A percentile compares a stretch with the other conserved stretches of the same genome.
Conservation (phyloP, 192 early-diverging fungal species). For the Phycomyces blakesleeanus region DNA sequence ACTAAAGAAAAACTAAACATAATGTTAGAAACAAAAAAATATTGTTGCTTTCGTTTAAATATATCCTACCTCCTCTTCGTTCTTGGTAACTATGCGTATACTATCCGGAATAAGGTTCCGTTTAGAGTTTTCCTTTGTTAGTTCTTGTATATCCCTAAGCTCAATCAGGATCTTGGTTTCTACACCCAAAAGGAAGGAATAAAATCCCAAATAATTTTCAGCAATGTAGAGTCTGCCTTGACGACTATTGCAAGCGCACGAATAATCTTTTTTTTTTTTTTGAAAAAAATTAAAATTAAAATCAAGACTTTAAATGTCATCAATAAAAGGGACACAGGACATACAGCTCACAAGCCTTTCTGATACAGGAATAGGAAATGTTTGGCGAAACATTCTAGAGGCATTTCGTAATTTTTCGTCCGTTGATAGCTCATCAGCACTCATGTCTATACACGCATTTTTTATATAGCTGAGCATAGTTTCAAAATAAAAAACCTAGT, state of each 20-base stretch:
- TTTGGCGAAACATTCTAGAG: slow-evolving; percentile 82
- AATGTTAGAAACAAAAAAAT: background rate
- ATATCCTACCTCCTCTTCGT: slow-evolving; percentile 70
- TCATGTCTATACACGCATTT: slow-evolving; percentile 58
- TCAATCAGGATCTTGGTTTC: slow-evolving; percentile 92
- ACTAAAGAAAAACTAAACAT: background rate
- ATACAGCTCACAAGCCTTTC: slow-evolving; percentile 90
- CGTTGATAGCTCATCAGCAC: slow-evolving; percentile 72
- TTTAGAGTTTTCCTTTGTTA: slow-evolving; percentile 86
- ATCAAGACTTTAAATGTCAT: too few relatives aligned
- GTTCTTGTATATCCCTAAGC: slow-evolving; percentile 87
- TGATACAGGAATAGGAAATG: slow-evolving; percentile 72
- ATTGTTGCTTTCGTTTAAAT: background rate
- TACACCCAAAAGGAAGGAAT: slow-evolving; percentile 88
- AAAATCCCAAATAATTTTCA: slow-evolving; percentile 92
- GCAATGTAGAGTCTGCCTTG: slow-evolving; percentile 99
- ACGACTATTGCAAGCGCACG: slow-evolving; percentile 78
- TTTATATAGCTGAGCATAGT: background rate
- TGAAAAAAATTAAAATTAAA: too few relatives aligned
- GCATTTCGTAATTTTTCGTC: slow-evolving; percentile 89
- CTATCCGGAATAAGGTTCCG: slow-evolving; percentile 80
- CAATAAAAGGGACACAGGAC: slow-evolving; percentile 22
- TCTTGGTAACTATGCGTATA: slow-evolving; percentile 81
- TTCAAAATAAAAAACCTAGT: background rate
- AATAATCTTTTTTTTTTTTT: slow-evolving; percentile 88